Base-by-base conservation (phyloP, 2,329 filamentous ascomycete species). In the Verticillium zaregamsianum region DNA sequence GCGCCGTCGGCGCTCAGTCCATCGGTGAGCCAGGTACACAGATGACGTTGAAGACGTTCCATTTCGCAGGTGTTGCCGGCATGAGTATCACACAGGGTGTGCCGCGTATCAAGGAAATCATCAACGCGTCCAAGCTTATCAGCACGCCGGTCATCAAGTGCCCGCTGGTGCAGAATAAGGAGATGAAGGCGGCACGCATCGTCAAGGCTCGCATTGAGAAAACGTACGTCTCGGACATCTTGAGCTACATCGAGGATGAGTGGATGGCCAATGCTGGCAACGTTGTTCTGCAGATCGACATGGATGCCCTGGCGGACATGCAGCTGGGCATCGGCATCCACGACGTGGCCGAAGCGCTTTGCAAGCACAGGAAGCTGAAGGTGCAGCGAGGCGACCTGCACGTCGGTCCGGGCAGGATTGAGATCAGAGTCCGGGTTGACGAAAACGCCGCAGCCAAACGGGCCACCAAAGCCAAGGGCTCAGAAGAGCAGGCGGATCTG, bases 11-110 rank as follows among this genome's bases (percentile, higher is more conserved):
- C 66, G 95, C 95, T 1, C 95, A 99, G 75, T 98, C 94, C 1
- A 99, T 99, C 69, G 95, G 95, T 77, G 95, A 99, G 72, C 95
- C 95, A 0, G 95, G 95, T 73, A 99, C 95, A 0, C 95, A 99
- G 76, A 99, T 99, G 95, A 99, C 95, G 1, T 80, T 99, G 66
- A 98, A 98, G 79, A 98, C 95, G 73, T 98, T 98, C 87, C 95
- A 98, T 90, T 99, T 99, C 81, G 95, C 95, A 73, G 95, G 95
- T 90, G 95, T 99, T 66, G 95, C 95, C 54, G 94, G 94, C 74
- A 98, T 99, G 95, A 97, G 92, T 84, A 97, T 99, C 72, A 99
- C 95, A 0, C 92, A 97, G 72, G 95, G 95, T 91, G 95, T 99
- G 7, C 95, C 95, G 1, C 94, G 95, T 88, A 99, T 99, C 81